A percentile compares a stretch with the other conserved stretches of the same genome.
Conservation (phyloP, 805 yeast genomes). For the Candida mattraensis region DNA sequence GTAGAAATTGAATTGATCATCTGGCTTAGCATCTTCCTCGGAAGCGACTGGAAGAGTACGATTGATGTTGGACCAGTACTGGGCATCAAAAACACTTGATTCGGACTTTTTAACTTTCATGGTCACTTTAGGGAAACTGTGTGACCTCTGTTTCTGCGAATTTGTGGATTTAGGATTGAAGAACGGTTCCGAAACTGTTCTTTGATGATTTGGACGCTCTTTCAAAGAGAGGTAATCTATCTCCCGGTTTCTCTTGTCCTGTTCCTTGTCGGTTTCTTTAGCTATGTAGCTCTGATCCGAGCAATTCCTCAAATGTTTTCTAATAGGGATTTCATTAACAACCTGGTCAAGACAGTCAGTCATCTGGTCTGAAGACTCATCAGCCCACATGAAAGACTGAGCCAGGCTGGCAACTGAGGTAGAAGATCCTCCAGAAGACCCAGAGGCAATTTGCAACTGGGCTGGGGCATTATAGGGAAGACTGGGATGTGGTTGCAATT, state of each 20-base stretch:
- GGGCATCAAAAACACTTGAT: constrained; percentile 11
- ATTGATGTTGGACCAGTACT: constrained; percentile 17
- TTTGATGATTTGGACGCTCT: constrained; percentile 3
- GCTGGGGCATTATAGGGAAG: no score
- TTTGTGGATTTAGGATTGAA: not conserved
- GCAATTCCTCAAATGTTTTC: no score
- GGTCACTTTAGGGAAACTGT: constrained; percentile 18
- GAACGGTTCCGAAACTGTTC: constrained; percentile 17
- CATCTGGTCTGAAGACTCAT: constrained; percentile 5
- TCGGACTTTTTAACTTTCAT: constrained; percentile 15
- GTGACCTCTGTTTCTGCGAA: constrained; percentile 2
- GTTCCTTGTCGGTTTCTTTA: no score
- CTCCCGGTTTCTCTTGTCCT: not conserved
- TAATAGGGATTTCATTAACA: constrained; percentile 1
- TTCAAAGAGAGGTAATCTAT: not conserved
- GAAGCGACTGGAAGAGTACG: constrained; percentile 10
- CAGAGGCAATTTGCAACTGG: no score
- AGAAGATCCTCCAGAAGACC: no score
- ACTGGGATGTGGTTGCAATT: no score
- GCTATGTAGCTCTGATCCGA: no score
- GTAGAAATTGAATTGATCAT: constrained; percentile 9
- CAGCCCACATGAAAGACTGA: constrained; percentile 1
- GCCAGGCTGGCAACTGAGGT: no score
- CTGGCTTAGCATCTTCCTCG: constrained; percentile 17
- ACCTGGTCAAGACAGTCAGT: constrained; percentile 4